Evolutionary conservation across 805 yeast species (phyloP), one percentile per base, ranked within the genome.

Genomic region (Candida maltosa): DNA sequence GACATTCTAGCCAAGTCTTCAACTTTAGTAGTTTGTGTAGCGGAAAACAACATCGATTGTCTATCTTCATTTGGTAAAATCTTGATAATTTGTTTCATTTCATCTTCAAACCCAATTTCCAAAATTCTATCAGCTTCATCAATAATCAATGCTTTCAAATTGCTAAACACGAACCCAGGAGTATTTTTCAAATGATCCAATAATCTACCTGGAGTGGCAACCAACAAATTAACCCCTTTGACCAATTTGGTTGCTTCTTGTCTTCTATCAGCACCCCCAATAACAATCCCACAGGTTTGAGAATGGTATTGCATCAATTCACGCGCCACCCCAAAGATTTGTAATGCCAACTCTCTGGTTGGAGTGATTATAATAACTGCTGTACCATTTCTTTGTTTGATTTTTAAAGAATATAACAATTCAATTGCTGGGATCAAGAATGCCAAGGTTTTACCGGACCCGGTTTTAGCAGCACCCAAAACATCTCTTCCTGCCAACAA

Each of bases 401-500:
- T 93, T 58, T 84, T 87, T 52, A 93, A 73, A 12, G 95, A 80
- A 56, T 89, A 84, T 37, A 93, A 72, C 66, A 88, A 68, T 65
- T 93, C 98, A 45, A 93, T 83, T 21, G 98, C 98, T 10, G 99
- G 99, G 41, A 93, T 75, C 53, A 93, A 69, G 51, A 93, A 93
- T 7, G 99, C 97, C 42, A 94, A 68, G 0, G 99, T 93, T 68
- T 93, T 93, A 58, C 99, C 99, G 1, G 97, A 88, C 36, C 99
- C 99, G 3, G 99, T 93, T 66, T 89, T 91, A 38, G 99, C 99
- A n/a, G 98, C 98, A 47, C 98, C 99, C 36, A 93, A 73, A 15
- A 94, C 97, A 63, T 93, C 99, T 49, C 91, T 78, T 29, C 98
- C 98, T 1, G 97, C 97, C 44, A 94, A 65, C 43, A 93, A 70